Conservation (phyloP, 495 filamentous ascomycete species). For the Viridothelium virens region DNA sequence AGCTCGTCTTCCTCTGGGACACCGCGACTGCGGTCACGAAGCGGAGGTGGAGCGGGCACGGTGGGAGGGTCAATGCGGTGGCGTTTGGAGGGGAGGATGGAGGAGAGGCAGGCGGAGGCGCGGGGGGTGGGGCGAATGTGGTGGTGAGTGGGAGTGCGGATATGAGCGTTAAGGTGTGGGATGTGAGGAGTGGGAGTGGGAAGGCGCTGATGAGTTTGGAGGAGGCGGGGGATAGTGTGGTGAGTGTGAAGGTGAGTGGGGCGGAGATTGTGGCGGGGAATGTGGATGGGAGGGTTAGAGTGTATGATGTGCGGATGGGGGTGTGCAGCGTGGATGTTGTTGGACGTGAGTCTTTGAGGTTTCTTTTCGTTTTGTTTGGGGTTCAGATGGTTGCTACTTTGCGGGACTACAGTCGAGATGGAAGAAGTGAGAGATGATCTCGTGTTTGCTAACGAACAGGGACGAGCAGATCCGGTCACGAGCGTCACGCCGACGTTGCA, state of each 20-base stretch:
- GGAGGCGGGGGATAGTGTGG: slow-evolving; percentile 74
- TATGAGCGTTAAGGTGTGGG: slow-evolving; percentile 80
- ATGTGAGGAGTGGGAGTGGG: slow-evolving; percentile 50
- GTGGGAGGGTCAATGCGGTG: slow-evolving; percentile 68
- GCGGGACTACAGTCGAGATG: not conserved
- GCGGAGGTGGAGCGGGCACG: slow-evolving; percentile 55
- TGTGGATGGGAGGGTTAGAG: slow-evolving; percentile 76
- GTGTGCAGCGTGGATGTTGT: slow-evolving; percentile 64
- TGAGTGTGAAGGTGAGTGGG: slow-evolving; percentile 47
- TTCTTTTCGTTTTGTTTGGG: not conserved
- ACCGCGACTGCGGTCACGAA: slow-evolving; percentile 67
- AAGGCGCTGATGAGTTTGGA: slow-evolving; percentile 71
- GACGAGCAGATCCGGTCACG: slow-evolving; percentile 44
- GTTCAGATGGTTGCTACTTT: not conserved
- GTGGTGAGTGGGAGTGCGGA: slow-evolving; percentile 56
- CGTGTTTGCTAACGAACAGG: not conserved
- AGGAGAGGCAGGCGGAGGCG: too few species aligned
- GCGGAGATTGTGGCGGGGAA: slow-evolving; percentile 61
- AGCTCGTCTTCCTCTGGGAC: slow-evolving; percentile 88
- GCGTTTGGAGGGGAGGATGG: slow-evolving; percentile 58
- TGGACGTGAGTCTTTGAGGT: slow-evolving; percentile 36
- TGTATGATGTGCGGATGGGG: slow-evolving; percentile 85
- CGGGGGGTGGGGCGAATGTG: slow-evolving; percentile 42
- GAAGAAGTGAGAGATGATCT: not conserved
- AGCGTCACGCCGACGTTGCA: slow-evolving; percentile 61